Base-by-base conservation (phyloP, 2,329 filamentous ascomycete genomes). In the Claviceps spartinae region DNA sequence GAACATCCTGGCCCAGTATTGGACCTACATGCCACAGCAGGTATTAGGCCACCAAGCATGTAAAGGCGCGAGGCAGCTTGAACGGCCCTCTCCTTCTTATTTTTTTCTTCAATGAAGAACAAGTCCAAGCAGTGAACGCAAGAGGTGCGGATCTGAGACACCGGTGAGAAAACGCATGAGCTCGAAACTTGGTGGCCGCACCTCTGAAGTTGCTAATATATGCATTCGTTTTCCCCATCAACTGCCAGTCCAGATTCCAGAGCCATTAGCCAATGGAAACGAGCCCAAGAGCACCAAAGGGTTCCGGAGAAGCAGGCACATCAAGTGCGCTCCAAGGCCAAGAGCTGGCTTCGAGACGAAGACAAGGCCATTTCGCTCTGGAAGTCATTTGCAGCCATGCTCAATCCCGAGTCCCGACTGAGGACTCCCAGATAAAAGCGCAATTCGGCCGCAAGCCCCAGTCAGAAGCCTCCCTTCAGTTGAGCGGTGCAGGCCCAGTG, bases 111-210 rank as follows among this genome's bases (percentile, higher is more conserved):
- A 30, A n/a, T 14, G 11, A 45, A 30, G 3, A 7, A 37, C 9
- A 42, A 3, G 14, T 38, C 20, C 41, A 22, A 36, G 30, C 22
- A 38, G 36, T 40, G 22, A 22, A 46, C 13, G 47, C 14, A 4
- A n/a, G 47, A 40, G 9, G 45, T 48, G 47, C 41, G n/a, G 30
- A 42, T 52, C 46, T 49, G 44, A 50, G 48, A 53, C 52, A 53
- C 42, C 48, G 52, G 52, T 50, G 52, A 53, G 43, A 44, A 47
- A 36, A 40, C 47, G 48, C 30, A 53, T 50, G 38, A 38, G 24
- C 18, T 22, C 6, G 37, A 43, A 24, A 16, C 11, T 9, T 16
- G 34, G 16, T 49, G 20, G 47, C 46, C n/a, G 34, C 47, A 37
- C 3, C 34, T 18, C 37, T 24, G 7, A 26, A 34, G 47, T 41